A percentile compares a stretch with the other conserved stretches of the same genome.
Evolutionary conservation across 805 yeast genomes (phyloP).

Genomic region (Starmerella vaccinii): DNA sequence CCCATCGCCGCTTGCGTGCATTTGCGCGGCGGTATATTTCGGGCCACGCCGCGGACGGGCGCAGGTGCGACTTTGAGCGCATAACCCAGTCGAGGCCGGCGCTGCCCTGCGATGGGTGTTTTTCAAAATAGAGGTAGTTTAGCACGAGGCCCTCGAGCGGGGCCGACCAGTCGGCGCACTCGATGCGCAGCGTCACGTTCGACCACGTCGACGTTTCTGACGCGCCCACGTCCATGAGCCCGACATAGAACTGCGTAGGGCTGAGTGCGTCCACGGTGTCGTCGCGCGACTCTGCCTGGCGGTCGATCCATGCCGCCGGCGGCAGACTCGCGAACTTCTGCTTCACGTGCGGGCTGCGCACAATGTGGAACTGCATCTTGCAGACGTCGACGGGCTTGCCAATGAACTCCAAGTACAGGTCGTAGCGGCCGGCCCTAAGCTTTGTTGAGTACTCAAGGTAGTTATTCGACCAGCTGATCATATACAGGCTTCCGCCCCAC

Average conservation of each 20-base stretch:
- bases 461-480: conserved; percentile 8
- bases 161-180: conserved; percentile 11
- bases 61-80: conserved; percentile 1
- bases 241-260: conserved; percentile 9
- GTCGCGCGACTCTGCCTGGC: conserved; percentile 8
- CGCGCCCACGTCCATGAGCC: conserved; percentile 7
- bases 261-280: background rate
- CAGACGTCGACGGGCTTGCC: conserved; percentile 15
- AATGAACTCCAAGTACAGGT: conserved; percentile 15
- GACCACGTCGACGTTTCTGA: conserved; percentile 9
- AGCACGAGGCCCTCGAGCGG: conserved; percentile 13
- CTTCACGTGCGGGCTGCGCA: conserved; percentile 14
- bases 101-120: conserved; percentile 1
- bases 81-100: conserved; percentile 14
- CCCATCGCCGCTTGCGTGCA: conserved; percentile 17
- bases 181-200: conserved; percentile 14
- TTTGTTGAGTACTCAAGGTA: conserved; percentile 19
- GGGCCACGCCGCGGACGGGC: conserved; percentile 14
- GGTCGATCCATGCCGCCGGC: conserved; percentile 13
- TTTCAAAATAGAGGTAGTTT: conserved; percentile 21
- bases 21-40: conserved; percentile 16
- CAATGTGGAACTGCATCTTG: conserved; percentile 12
- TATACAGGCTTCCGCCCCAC: conserved; percentile 12
- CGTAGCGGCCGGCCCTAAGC: conserved; percentile 19
- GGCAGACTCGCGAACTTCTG: conserved; percentile 15